A percentile compares a stretch with the other conserved stretches of the same genome.
Conservation (phyloP, 2,329 filamentous ascomycete genomes). For the Diplodia sapinea region DNA sequence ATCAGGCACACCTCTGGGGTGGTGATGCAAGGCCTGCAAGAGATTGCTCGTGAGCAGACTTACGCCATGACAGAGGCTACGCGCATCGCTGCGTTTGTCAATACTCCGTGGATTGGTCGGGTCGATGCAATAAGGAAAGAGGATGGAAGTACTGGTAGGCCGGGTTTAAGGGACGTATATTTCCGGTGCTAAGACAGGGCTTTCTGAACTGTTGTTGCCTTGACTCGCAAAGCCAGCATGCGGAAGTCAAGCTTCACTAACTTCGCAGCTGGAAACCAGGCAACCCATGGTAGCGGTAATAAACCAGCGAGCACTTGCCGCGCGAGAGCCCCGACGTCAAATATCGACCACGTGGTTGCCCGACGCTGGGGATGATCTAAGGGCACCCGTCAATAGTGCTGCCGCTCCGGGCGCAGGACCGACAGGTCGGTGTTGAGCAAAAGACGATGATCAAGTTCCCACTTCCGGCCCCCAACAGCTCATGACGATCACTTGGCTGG, state of each 20-base stretch:
- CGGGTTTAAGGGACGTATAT: conserved; percentile 7
- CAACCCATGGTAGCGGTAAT: conserved; percentile 13
- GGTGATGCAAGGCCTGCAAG: conserved; percentile 4
- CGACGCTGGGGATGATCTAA: not conserved
- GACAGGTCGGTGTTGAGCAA: not conserved
- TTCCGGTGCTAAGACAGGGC: conserved; percentile 4
- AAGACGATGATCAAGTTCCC: conserved; percentile 17
- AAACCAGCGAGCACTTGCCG: not conserved
- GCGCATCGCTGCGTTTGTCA: not conserved
- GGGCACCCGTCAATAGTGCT: not conserved
- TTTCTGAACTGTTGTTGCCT: conserved; percentile 3
- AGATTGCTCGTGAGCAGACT: not conserved
- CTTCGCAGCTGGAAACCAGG: not conserved
- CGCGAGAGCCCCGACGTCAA: not conserved
- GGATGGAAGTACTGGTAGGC: not conserved
- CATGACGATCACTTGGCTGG: not conserved
- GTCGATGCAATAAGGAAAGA: conserved; percentile 5
- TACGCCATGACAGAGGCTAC: not conserved
- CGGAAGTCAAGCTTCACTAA: conserved; percentile 12
- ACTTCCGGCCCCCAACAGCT: conserved; percentile 9
- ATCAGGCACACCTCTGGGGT: not conserved
- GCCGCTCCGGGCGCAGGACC: not conserved
- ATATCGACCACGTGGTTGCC: conserved; percentile 9
- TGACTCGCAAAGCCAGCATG: conserved; percentile 10
- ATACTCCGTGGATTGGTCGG: not conserved